Evolutionary conservation across 352 stramenopile species (phyloP), one percentile per base, ranked within the genome.

Genomic region (Pythium vanterpoolii): DNA sequence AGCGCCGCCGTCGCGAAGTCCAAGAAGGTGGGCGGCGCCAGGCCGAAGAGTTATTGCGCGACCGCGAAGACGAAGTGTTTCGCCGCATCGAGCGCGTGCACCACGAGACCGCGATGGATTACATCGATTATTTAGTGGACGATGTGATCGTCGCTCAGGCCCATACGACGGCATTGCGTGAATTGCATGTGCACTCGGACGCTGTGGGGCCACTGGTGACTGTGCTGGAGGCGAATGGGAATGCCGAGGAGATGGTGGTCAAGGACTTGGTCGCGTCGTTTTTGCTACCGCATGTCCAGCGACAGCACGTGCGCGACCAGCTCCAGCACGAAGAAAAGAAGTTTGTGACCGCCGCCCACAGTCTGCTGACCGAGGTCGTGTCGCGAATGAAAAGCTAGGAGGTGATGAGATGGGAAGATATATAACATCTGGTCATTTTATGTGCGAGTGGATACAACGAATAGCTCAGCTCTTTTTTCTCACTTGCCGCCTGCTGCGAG

Each of bases 11-110:
- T 16, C 76, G 85, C 14, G 90, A 97, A 60, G 77, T 92, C 24
- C 77, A 93, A 55, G 90, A 97, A 72, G 90, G 83, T 13, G 89
- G 89, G 0, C 77, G 79, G 10, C 82, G 90, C 9, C 90, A 97
- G 63, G 84, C 86, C 19, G 90, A 97, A 60, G 87, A 96, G 34
- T 47, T 92, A 16, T 54, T 91, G 40, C 78, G 88, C n/a, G 71
- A 76, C 31, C 85, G 87, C 18, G 79, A 96, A 46, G 87, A 96
- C 60, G 83, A 92, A 30, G 85, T 95, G 4, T 96, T 82, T 57
- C 71, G 72, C 24, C 74, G 74, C 40, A 77, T 96, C 30, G 77
- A 86, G 73, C 73, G 73, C 33, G 80, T 95, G 40, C 83, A 96
- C 53, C 75, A 89, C 19, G 86, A 90, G 55, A 96, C 88, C 6